Evolutionary conservation across 164 flowering plant genomes (phyloP).

Genomic region (Nymphaea colorata): DNA sequence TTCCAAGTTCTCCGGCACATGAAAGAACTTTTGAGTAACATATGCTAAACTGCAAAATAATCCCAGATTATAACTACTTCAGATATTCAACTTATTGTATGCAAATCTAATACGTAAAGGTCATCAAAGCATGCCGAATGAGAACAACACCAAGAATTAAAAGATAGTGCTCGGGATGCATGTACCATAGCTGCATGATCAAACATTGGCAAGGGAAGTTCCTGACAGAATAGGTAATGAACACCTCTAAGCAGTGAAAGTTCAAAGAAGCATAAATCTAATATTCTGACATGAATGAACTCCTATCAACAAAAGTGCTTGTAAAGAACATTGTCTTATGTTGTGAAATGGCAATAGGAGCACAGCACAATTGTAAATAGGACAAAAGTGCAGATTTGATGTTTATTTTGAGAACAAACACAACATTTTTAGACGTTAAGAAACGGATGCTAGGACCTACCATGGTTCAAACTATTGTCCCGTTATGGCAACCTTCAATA

Average conservation of each 20-base stretch:
- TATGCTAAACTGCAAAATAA: background rate
- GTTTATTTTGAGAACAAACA: too few relatives aligned
- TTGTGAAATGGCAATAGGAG: background rate
- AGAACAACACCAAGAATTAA: constrained; percentile 97
- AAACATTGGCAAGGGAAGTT: constrained; percentile 94
- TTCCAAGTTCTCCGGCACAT: too few relatives aligned
- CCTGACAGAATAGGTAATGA: background rate
- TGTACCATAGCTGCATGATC: constrained; percentile 98
- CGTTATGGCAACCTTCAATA: too few relatives aligned
- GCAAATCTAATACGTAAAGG: constrained; percentile 93
- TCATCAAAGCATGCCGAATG: constrained; percentile 98
- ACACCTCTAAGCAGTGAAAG: background rate
- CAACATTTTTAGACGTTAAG: too few relatives aligned
- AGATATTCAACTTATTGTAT: constrained; percentile 41
- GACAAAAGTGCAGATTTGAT: constrained; percentile 16
- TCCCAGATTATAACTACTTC: background rate
- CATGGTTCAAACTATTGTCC: too few relatives aligned
- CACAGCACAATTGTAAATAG: too few relatives aligned
- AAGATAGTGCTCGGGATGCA: constrained; percentile 76
- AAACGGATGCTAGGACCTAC: too few relatives aligned
- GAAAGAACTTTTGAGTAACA: background rate
- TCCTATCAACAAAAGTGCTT: background rate
- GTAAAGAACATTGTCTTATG: background rate
- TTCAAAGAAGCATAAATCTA: background rate
- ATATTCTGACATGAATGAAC: background rate